Conservation (phyloP, 2,329 filamentous ascomycete genomes). For the Dactylella cylindrospora region DNA sequence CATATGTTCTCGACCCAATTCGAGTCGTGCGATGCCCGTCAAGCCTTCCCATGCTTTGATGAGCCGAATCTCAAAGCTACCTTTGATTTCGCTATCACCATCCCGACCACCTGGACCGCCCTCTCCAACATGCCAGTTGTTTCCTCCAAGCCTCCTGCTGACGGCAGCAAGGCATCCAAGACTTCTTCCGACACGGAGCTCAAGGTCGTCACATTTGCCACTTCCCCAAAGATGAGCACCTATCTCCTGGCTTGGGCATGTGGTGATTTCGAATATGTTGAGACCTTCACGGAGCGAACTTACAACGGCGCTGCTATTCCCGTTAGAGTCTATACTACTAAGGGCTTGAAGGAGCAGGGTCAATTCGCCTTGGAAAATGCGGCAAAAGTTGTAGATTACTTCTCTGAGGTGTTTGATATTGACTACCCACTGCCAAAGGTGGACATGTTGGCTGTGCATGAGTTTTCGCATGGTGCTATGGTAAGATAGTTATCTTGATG, state of each 20-base stretch:
- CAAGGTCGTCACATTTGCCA: conserved; percentile 74
- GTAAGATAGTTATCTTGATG: background rate
- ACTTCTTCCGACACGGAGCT: conserved; percentile 54
- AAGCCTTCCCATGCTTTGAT: conserved; percentile 96
- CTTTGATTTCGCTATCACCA: conserved; percentile 89
- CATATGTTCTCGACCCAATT: conserved; percentile 93
- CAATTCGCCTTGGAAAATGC: conserved; percentile 87
- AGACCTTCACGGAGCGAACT: conserved; percentile 82
- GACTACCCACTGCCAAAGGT: conserved; percentile 93
- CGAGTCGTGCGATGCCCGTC: conserved; percentile 89
- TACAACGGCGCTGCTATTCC: conserved; percentile 91
- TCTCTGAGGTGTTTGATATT: conserved; percentile 88
- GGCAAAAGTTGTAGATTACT: conserved; percentile 91
- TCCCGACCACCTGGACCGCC: conserved; percentile 83
- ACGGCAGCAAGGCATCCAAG: conserved; percentile 63
- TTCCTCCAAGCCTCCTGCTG: conserved; percentile 68
- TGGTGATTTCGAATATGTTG: conserved; percentile 95
- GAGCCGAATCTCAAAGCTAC: conserved; percentile 96
- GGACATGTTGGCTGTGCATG: conserved; percentile 85
- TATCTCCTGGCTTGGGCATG: conserved; percentile 88
- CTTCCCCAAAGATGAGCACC: conserved; percentile 86
- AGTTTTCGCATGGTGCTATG: conserved; percentile 62
- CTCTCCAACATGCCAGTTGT: conserved; percentile 68
- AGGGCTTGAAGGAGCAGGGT: conserved; percentile 89
- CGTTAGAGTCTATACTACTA: conserved; percentile 92